A percentile compares a stretch with the other conserved stretches of the same genome.
Conservation (phyloP, 352 stramenopile species). For the Pythium scleroteichum region DNA sequence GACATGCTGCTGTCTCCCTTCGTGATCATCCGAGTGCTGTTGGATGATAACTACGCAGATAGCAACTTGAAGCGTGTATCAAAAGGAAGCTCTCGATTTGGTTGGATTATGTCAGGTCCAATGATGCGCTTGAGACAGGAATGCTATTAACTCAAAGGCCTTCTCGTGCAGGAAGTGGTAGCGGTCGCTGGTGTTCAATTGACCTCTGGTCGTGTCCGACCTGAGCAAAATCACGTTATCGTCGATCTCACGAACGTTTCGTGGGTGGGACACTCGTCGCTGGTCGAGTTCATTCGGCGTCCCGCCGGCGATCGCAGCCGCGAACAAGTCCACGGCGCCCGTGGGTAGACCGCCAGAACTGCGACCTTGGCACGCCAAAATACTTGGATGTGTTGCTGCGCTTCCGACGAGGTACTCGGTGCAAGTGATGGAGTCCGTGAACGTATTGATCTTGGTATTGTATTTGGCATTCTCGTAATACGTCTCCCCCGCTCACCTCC, state of each 20-base stretch:
- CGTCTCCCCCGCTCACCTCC: conserved; percentile 96
- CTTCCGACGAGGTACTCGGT: conserved; percentile 87
- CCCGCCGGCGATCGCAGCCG: conserved; percentile 92
- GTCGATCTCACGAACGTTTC: conserved; percentile 91
- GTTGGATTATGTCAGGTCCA: no score
- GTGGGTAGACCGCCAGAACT: conserved; percentile 97
- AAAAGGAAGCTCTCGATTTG: no score
- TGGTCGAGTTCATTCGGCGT: conserved; percentile 99
- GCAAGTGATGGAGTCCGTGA: conserved; percentile 94
- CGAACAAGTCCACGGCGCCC: conserved; percentile 95
- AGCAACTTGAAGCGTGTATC: no score
- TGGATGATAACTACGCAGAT: no score
- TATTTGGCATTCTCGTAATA: conserved; percentile 98
- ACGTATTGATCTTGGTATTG: conserved; percentile 98
- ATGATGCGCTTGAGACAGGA: no score
- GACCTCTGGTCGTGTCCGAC: conserved; percentile 94
- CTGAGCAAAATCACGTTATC: conserved; percentile 93
- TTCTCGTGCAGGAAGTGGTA: conserved; percentile 98
- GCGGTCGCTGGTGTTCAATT: conserved; percentile 95
- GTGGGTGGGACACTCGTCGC: conserved; percentile 96
- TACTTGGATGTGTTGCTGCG: conserved; percentile 71
- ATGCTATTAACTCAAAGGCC: no score
- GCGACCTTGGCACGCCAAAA: conserved; percentile 94
- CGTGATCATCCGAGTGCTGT: no score
- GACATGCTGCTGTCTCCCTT: no score